A percentile compares a stretch with the other conserved stretches of the same genome.
These are phyloP conservation scores for Pseudogymnoascus sp. DNA, from an alignment of 2,329 filamentous ascomycete genomes.

Conservation along the genomic window DNA sequence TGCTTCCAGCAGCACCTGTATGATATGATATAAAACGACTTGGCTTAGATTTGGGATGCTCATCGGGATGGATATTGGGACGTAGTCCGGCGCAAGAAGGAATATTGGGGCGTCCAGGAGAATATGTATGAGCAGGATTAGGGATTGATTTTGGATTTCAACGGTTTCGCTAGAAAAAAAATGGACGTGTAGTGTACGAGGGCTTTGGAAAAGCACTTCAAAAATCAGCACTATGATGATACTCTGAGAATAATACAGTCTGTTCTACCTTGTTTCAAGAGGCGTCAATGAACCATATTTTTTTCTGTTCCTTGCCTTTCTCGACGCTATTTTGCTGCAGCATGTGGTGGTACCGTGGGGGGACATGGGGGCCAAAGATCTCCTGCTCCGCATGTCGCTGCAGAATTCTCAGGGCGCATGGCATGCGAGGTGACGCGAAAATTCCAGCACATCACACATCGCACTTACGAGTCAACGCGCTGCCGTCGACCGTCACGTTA, in stretches of 20 bases:
- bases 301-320: neutral
- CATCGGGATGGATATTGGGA: neutral
- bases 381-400: constrained; percentile 2
- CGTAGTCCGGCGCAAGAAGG: constrained; percentile 5
- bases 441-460: constrained; percentile 5
- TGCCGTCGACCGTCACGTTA: neutral
- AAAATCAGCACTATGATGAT: neutral
- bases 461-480: neutral
- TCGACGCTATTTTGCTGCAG: neutral
- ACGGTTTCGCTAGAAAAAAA: constrained; percentile 1
- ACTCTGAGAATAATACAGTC: constrained; percentile 6
- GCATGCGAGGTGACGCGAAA: constrained; percentile 7
- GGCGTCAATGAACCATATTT: neutral
- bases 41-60: constrained; percentile 5
- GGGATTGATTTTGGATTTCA: neutral
- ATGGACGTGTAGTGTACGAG: neutral
- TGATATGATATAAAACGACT: constrained; percentile 8
- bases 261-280: neutral
- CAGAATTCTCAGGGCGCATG: constrained; percentile 8
- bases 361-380: neutral
- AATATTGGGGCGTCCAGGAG: constrained; percentile 3
- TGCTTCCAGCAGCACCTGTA: constrained; percentile 7
- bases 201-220: constrained; percentile 4
- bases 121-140: constrained; percentile 7
- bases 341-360: constrained; percentile 2